Evolutionary conservation across 345 rosid genomes (phyloP), one percentile per base, ranked within the genome.

Genomic region (Excoecaria agallocha): DNA sequence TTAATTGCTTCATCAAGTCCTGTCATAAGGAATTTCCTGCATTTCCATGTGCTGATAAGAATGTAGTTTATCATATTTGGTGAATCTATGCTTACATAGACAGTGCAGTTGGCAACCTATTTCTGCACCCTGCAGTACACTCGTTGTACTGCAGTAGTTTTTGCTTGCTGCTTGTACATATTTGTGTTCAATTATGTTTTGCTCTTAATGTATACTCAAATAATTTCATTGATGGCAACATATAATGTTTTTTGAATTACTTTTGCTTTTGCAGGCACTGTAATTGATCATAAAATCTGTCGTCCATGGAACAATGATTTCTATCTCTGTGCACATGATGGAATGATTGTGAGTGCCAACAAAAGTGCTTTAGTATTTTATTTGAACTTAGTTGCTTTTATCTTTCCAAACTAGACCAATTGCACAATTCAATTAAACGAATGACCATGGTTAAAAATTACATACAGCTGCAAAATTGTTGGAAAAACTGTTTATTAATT

Each of bases 321-420:
- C 81, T 92, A 92, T 79, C 92, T 92, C 19, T 92, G 97, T 77
- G 94, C 96, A 6, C 97, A 92, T 75, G 97, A 96, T 9, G 98
- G 98, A 72, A 85, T 88, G 91, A 93, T 90, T 54, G 96, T 93
- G 81, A 90, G 98, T 83, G 6, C 59, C 48, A 63, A 13, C 16
- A 20, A 8, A 24, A 25, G 9, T 38, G 45, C 7, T 1, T 51
- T 51, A 15, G 51, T 70, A 7, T 17, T 16, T 69, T 70, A 7
- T 17, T 16, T 38, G 45, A 15, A 1, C 57, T 46, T 16, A 30
- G 6, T 68, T 10, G 71, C 30, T 49, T 20, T 25, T 66, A 13
- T 20, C 3, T 4, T 49, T 68, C 16, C 4, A 0, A 22, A 2
- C 4, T 15, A 6, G 8, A 5, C 12, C 10, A 17, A 7, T 35